Evolutionary conservation across 768 basidiomycete species (phyloP).

Genomic region (Rhodotorula toruloides): DNA sequence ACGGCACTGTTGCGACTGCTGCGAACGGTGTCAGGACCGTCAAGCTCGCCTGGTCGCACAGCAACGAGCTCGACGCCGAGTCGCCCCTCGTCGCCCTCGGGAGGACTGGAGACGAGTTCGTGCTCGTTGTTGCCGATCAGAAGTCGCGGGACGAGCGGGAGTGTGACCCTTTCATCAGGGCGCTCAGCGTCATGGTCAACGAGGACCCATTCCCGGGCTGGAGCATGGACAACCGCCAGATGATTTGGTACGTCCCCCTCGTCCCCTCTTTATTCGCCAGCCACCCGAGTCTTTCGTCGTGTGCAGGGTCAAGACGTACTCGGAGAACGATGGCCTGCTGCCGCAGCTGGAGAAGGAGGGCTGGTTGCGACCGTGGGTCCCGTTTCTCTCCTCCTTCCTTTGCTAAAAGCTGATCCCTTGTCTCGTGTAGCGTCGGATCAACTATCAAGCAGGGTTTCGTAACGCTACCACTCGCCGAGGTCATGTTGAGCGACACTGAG

Average conservation of each 20-base stretch:
- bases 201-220: slow-evolving; percentile 30
- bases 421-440: slow-evolving; percentile 9
- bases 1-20: too few species aligned
- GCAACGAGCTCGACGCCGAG: neutral
- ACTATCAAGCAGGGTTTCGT: slow-evolving; percentile 36
- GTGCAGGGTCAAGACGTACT: slow-evolving; percentile 38
- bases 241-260: slow-evolving; percentile 19
- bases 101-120: neutral
- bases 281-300: neutral
- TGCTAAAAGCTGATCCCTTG: too few species aligned
- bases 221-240: slow-evolving; percentile 11
- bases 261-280: too few species aligned
- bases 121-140: slow-evolving; percentile 1
- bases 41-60: neutral
- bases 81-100: slow-evolving; percentile 11
- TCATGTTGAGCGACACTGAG: slow-evolving; percentile 25
- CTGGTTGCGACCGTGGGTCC: slow-evolving; percentile 22
- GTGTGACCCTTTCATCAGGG: neutral
- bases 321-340: slow-evolving; percentile 33
- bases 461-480: slow-evolving; percentile 31
- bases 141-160: neutral
- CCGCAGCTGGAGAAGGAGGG: slow-evolving; percentile 24
- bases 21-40: neutral
- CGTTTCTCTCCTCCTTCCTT: neutral
- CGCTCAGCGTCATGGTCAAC: slow-evolving; percentile 12